Base-by-base conservation (phyloP, 108 stramenopile genomes). In the Conticribra guillardii region DNA sequence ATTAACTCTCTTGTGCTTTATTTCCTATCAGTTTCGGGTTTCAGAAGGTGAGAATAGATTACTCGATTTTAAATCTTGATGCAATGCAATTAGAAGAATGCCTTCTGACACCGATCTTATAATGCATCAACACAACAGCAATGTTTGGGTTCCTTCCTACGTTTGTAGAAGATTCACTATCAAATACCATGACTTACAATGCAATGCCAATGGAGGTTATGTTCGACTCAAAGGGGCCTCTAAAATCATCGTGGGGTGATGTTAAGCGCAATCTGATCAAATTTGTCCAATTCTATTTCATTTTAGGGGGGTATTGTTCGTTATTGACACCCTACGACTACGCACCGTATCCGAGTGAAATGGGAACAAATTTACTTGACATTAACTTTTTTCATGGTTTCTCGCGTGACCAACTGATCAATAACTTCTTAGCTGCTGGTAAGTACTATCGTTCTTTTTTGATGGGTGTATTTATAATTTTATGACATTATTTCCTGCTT, bases 71-170 rank as follows among this genome's bases (percentile, higher is more conserved):
- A 5, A n/a, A n/a, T n/a, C n/a, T n/a, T n/a, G n/a, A n/a, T n/a
- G n/a, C n/a, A n/a, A n/a, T n/a, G n/a, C n/a, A n/a, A n/a, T n/a
- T n/a, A n/a, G n/a, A n/a, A n/a, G n/a, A n/a, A n/a, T n/a, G n/a
- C n/a, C n/a, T n/a, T n/a, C n/a, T n/a, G n/a, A n/a, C n/a, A n/a
- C n/a, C n/a, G n/a, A n/a, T n/a, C n/a, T n/a, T n/a, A n/a, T n/a
- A n/a, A n/a, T n/a, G n/a, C n/a, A n/a, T n/a, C n/a, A n/a, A n/a
- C n/a, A n/a, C n/a, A n/a, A n/a, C 37, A 74, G 73, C 73, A 19
- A 64, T 77, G 63, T 77, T 77, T 59, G 76, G 68, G n/a, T 77
- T 58, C 27, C 61, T 77, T 29, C 76, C 76, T 22, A 32, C 4
- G 0, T 1, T 64, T 58, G 68, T 64, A 21, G 55, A 64, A 0